Evolutionary conservation across 1,284 basidiomycete genomes (phyloP).

Genomic region (Kwoniella shivajii): DNA sequence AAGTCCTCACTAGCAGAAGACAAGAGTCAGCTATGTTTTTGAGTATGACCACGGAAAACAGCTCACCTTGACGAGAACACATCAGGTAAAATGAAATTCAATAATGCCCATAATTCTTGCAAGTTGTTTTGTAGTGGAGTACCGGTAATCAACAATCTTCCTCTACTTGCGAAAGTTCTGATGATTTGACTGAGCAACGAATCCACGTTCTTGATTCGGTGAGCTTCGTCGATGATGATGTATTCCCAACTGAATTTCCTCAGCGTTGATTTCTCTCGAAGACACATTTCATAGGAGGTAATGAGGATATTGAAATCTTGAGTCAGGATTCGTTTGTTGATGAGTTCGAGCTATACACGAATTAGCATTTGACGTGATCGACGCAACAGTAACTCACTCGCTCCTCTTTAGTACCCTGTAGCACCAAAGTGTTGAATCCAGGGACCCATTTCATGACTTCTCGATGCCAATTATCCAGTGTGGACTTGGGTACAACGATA

Average conservation of each 20-base stretch:
- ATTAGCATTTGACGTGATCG: conserved; percentile 5
- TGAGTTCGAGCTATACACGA: conserved; percentile 63
- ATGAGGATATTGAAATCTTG: conserved; percentile 94
- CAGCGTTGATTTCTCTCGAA: conserved; percentile 88
- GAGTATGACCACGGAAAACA: background rate
- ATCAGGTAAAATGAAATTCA: conserved; percentile 85
- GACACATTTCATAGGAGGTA: conserved; percentile 96
- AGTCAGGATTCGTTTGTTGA: conserved; percentile 74
- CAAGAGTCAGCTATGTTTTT: background rate
- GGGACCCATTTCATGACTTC: conserved; percentile 94
- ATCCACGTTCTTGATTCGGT: conserved; percentile 99
- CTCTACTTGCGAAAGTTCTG: conserved; percentile 83
- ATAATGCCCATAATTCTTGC: conserved; percentile 92
- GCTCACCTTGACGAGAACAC: conserved; percentile 56
- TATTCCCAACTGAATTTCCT: conserved; percentile 98
- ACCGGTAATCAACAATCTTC: conserved; percentile 91
- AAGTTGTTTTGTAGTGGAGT: conserved; percentile 97
- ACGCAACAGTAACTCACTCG: conserved; percentile 58
- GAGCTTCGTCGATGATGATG: conserved; percentile 98
- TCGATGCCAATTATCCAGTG: conserved; percentile 93
- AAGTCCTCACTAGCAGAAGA: conserved; percentile 71
- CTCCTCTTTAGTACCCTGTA: conserved; percentile 89
- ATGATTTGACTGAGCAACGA: conserved; percentile 96
- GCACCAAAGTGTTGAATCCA: conserved; percentile 77
- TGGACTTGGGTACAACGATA: conserved; percentile 96